phyloP scores from a whole-genome alignment of 345 rosid species.

The Eucalyptus microcorys region DNA sequence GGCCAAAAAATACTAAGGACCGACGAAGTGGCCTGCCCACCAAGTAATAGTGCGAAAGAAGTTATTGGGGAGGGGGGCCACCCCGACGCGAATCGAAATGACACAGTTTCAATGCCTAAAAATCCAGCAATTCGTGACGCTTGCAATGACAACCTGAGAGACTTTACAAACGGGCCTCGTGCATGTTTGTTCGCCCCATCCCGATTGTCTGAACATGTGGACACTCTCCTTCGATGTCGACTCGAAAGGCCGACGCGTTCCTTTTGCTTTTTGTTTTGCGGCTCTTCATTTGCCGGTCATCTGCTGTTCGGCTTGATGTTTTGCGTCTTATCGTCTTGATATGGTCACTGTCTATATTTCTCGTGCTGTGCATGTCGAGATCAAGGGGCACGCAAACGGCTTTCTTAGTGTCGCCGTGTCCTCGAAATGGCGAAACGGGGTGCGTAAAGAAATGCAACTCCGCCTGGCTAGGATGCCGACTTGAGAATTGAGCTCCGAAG shows the following conservation, averaged over 20 bases:
- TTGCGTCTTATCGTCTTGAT: neutral
- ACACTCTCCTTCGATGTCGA: neutral
- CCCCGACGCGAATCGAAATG: neutral
- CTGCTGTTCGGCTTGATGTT: neutral
- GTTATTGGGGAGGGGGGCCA: neutral
- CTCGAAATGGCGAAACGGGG: neutral
- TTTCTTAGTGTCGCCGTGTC: neutral
- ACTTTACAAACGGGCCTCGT: neutral
- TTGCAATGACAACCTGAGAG: neutral
- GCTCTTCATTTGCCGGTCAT: neutral
- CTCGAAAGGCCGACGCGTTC: neutral
- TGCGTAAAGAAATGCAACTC: neutral
- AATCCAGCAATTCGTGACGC: neutral
- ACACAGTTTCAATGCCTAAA: neutral
- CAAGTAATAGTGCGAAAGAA: neutral
- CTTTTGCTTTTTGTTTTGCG: neutral
- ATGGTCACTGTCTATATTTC: neutral
- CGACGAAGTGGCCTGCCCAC: neutral
- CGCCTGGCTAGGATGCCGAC: neutral
- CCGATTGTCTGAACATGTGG: neutral
- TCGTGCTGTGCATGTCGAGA: neutral
- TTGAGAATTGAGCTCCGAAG: neutral
- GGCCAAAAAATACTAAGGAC: neutral
- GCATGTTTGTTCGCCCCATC: neutral
- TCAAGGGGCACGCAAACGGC: too few species aligned